Evolutionary conservation across 164 flowering plant species (phyloP).

Genomic region (Malania oleifera): DNA sequence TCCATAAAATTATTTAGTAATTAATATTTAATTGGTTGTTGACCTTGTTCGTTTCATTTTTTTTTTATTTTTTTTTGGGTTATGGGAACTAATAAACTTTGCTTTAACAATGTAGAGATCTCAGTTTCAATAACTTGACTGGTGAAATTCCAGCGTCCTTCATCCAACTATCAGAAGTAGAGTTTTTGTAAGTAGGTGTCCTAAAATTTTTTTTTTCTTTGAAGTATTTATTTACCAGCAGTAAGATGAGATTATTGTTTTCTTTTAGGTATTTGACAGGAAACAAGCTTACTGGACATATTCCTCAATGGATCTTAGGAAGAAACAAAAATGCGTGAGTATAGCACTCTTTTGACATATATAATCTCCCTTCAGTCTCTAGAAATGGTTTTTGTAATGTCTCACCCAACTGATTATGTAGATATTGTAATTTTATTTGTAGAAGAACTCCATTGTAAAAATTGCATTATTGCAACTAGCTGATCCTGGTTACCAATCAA

Average conservation of each 20-base stretch:
- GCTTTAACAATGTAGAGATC: conserved; percentile 47
- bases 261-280: conserved; percentile 54
- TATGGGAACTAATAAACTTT: neutral
- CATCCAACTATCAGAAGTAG: conserved; percentile 27
- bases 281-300: conserved; percentile 53
- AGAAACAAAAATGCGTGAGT: conserved; percentile 60
- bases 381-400: neutral
- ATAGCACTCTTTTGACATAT: conserved; percentile 8
- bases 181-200: conserved; percentile 48
- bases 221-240: neutral
- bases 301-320: conserved; percentile 48
- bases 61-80: no score
- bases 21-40: no score
- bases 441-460: no score
- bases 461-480: no score
- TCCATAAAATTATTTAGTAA: no score
- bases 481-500: no score
- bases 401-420: neutral
- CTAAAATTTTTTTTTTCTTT: neutral
- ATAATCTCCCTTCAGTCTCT: neutral
- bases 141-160: conserved; percentile 63
- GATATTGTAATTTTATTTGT: no score
- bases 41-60: no score
- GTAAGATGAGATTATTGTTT: neutral
- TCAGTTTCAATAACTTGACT: conserved; percentile 59